These are phyloP conservation scores for Rhodotorula diobovata DNA, from an alignment of 768 basidiomycete genomes.

Conservation along the genomic window DNA sequence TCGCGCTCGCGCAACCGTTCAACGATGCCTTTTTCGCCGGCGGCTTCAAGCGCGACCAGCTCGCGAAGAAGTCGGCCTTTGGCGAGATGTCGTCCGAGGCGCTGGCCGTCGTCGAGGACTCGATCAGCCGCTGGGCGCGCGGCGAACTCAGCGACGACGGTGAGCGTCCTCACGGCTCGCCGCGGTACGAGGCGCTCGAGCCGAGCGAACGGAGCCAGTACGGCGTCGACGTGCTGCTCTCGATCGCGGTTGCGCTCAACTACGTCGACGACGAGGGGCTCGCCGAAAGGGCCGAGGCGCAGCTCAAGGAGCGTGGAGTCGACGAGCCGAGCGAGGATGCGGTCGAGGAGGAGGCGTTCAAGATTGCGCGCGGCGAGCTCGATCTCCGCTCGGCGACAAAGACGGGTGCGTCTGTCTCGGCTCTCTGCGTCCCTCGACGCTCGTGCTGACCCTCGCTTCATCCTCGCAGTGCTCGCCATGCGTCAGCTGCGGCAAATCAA, in stretches of 20 bases:
- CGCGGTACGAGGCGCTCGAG: conserved; percentile 9
- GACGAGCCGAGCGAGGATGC: not conserved
- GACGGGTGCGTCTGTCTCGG: not conserved
- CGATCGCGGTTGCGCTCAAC: conserved; percentile 11
- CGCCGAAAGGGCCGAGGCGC: not conserved
- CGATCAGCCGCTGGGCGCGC: not conserved
- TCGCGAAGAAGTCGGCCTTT: conserved; percentile 11
- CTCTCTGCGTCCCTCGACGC: too few relatives aligned
- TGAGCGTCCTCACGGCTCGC: conserved; percentile 2
- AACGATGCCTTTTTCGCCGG: conserved; percentile 24
- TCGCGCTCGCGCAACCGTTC: not conserved
- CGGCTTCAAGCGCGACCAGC: not conserved
- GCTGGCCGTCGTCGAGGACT: conserved; percentile 6
- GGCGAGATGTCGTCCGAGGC: conserved; percentile 5
- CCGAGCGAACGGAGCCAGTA: not conserved
- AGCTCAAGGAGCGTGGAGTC: not conserved
- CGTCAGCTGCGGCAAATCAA: not conserved
- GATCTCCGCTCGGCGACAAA: conserved; percentile 13
- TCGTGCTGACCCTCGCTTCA: not conserved
- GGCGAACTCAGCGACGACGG: not conserved
- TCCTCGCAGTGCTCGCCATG: not conserved
- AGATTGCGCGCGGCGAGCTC: not conserved
- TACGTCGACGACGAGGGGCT: conserved; percentile 9
- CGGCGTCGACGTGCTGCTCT: conserved; percentile 21
- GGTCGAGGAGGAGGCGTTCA: not conserved